A percentile compares a stretch with the other conserved stretches of the same genome.
Conservation (phyloP, 768 basidiomycete species). For the Tricholoma matsutake region DNA sequence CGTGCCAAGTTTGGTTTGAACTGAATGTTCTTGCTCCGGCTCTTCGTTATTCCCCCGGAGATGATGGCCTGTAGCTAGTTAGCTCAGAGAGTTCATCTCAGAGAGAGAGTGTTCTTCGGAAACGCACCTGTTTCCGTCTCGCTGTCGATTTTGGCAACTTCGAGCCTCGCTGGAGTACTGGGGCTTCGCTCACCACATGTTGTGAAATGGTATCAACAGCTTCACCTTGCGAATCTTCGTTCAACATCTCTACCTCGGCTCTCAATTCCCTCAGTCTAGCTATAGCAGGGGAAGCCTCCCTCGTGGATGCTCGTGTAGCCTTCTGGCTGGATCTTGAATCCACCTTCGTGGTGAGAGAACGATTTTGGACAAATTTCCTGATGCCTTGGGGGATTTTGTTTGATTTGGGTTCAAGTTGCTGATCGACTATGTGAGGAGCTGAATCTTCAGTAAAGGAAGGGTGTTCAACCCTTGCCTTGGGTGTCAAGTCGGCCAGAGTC, state of each 20-base stretch:
- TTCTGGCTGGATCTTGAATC: slow-evolving; percentile 15
- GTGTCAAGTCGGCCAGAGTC: slow-evolving; percentile 36
- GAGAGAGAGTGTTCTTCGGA: background rate
- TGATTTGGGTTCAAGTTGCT: slow-evolving; percentile 4
- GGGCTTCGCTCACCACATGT: background rate
- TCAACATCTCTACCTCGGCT: slow-evolving; percentile 25
- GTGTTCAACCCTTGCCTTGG: slow-evolving; percentile 4
- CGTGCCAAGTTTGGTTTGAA: slow-evolving; percentile 7
- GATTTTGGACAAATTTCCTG: background rate
- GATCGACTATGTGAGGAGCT: background rate
- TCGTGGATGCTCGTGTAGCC: slow-evolving; percentile 13
- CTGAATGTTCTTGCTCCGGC: slow-evolving; percentile 13
- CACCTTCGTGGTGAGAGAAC: background rate
- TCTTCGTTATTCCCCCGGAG: slow-evolving; percentile 28
- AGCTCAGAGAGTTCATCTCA: background rate
- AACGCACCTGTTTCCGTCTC: slow-evolving; percentile 2
- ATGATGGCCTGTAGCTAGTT: slow-evolving; percentile 16
- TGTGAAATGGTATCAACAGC: background rate
- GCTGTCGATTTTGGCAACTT: background rate
- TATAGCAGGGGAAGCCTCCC: slow-evolving; percentile 22
- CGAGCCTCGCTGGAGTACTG: background rate
- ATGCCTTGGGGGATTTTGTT: slow-evolving; percentile 5
- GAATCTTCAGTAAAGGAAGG: background rate
- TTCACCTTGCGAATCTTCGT: slow-evolving; percentile 12
- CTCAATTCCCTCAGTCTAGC: slow-evolving; percentile 17